Base-by-base conservation (phyloP, 75 land plant species). In the Picea sitchensis region DNA sequence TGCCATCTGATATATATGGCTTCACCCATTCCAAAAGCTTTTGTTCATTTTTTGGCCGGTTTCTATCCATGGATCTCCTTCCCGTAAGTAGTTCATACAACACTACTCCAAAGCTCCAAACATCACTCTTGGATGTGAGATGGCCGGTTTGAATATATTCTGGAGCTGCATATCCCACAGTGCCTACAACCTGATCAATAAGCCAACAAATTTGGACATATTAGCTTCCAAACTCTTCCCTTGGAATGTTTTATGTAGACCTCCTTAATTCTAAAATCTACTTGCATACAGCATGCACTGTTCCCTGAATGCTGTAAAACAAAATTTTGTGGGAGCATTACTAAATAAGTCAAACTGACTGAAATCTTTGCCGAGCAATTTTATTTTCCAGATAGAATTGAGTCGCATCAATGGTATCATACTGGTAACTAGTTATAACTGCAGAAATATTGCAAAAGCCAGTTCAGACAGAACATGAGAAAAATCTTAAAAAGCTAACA, bases 131-230 rank as follows among this genome's bases (percentile, higher is more conserved):
- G 61, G 88, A 75, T 60, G 94, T 91, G 23, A 95, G 87, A 67
- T 90, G 98, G 8, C 98, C 98, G 14, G 98, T 95, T 77, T 87
- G 96, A 54, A 95, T 81, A 73, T 95, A 95, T 79, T 96, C 98
- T 21, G 98, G 98, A 73, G 96, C 98, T 18, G 97, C 97, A 84
- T 96, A 96, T 8, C 97, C 98, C 76, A 83, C 34, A 2, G 98
- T 96, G 54, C 98, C 98, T 31, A 90, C 90, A 77, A 94, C 88
- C 98, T 95, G 90, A 73, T 65, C 61, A 59, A 61, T 75, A 1
- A 84, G 14, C 32, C 51, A 32, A 81, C 11, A 75, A 61, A 41
- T 61, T 23, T 51, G 56, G 58, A 79, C 51, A n/a, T 20, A 15
- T 71, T 47, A 44, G 51, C 18, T 12, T 44, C 44, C 74, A 71